Conservation (phyloP, 805 yeast genomes). For the Blastobotrys parvus region DNA sequence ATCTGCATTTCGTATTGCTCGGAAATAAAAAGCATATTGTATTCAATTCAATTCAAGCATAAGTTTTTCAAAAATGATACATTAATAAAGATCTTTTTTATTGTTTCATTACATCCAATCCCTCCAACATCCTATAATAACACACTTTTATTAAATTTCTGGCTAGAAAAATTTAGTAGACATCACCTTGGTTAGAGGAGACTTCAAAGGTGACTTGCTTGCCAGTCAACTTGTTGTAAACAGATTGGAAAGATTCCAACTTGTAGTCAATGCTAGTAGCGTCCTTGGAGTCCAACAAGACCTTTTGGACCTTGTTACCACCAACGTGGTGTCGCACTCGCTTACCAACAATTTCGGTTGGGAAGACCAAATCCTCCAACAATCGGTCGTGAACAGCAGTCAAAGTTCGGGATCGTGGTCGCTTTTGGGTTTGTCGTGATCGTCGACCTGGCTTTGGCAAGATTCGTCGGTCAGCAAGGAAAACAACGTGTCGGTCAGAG, state of each 20-base stretch:
- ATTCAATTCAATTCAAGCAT: too few species aligned
- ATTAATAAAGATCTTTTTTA: neutral
- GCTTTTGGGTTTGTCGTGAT: slow-evolving; percentile 91
- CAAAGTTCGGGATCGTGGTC: slow-evolving; percentile 99
- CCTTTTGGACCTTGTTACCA: slow-evolving; percentile 97
- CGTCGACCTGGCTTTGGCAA: slow-evolving; percentile 97
- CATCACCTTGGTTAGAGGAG: slow-evolving; percentile 38
- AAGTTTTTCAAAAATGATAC: too few species aligned
- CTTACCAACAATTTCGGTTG: slow-evolving; percentile 98
- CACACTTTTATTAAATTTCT: neutral
- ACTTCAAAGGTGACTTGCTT: slow-evolving; percentile 98
- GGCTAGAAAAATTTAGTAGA: slow-evolving; percentile 23
- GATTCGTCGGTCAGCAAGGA: slow-evolving; percentile 99
- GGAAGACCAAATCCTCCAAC: slow-evolving; percentile 99
- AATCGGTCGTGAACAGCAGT: slow-evolving; percentile 97
- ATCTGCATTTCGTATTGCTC: slow-evolving; percentile 7
- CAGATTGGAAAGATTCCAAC: slow-evolving; percentile 98
- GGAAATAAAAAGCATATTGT: too few species aligned
- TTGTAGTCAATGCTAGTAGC: slow-evolving; percentile 95
- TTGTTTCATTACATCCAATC: neutral
- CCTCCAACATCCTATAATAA: neutral
- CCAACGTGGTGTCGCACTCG: slow-evolving; percentile 98
- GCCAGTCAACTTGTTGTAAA: slow-evolving; percentile 98
- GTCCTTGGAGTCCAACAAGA: slow-evolving; percentile 95
- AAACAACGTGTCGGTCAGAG: slow-evolving; percentile 99